These are phyloP conservation scores for Suillus alpinus DNA, from an alignment of 768 basidiomycete genomes.

Conservation along the genomic window DNA sequence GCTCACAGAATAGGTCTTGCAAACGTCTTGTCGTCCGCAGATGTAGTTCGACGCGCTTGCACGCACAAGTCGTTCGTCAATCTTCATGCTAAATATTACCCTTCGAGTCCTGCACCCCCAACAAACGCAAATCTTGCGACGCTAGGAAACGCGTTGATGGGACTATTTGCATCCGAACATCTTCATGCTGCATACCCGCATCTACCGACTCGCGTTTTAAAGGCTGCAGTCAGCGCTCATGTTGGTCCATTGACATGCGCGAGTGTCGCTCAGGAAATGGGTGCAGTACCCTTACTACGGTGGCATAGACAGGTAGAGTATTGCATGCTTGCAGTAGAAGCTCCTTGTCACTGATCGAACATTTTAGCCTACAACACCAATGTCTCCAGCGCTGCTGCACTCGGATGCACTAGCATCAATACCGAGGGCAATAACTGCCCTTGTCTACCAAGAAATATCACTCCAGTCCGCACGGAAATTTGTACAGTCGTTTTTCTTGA, in stretches of 20 bases:
- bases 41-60: conserved; percentile 68
- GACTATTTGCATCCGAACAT: conserved; percentile 85
- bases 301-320: conserved; percentile 70
- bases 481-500: conserved; percentile 85
- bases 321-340: not conserved
- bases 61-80: conserved; percentile 71
- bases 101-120: conserved; percentile 48
- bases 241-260: conserved; percentile 85
- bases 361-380: conserved; percentile 46
- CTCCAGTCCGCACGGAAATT: conserved; percentile 85
- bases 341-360: conserved; percentile 1
- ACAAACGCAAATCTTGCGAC: conserved; percentile 76
- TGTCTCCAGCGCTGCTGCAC: conserved; percentile 56
- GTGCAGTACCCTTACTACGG: conserved; percentile 70
- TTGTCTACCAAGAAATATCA: conserved; percentile 86
- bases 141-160: conserved; percentile 86
- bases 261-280: conserved; percentile 83
- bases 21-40: conserved; percentile 49
- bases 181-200: conserved; percentile 81
- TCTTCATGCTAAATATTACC: conserved; percentile 55
- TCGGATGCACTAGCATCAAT: conserved; percentile 88
- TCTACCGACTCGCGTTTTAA: conserved; percentile 86
- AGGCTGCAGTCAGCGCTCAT: conserved; percentile 89
- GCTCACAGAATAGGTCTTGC: conserved; percentile 73
- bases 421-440: conserved; percentile 81